phyloP scores from a whole-genome alignment of 2,329 filamentous ascomycete species.

The Cladosporium sp. region DNA sequence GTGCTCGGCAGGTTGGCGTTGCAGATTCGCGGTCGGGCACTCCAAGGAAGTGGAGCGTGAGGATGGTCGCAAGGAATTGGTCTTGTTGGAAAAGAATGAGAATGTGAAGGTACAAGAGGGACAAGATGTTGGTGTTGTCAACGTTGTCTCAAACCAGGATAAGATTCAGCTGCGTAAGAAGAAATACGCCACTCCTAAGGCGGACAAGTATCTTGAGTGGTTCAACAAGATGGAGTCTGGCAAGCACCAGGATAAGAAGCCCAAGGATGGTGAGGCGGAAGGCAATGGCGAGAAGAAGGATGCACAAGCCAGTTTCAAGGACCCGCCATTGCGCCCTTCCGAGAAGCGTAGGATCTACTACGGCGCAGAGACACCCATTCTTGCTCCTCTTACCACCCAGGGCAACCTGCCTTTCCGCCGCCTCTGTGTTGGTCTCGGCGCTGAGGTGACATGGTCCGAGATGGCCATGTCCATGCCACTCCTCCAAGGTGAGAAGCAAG shows the following conservation, averaged over 20 bases:
- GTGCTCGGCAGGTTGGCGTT: conserved; percentile 88
- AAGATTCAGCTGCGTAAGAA: conserved; percentile 74
- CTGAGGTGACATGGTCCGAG: conserved; percentile 92
- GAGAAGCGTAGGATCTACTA: conserved; percentile 95
- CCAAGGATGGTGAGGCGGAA: conserved; percentile 16
- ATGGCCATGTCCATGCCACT: conserved; percentile 93
- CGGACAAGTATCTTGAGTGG: conserved; percentile 74
- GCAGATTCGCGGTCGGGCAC: conserved; percentile 83
- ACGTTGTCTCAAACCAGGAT: conserved; percentile 62
- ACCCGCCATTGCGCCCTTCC: conserved; percentile 81
- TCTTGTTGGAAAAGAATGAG: conserved; percentile 59
- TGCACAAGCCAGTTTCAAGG: conserved; percentile 72
- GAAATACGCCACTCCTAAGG: conserved; percentile 63
- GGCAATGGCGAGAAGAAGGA: conserved; percentile 51
- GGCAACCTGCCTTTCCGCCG: conserved; percentile 93
- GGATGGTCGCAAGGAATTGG: conserved; percentile 77
- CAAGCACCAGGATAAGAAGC: conserved; percentile 21
- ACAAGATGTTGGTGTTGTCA: conserved; percentile 62
- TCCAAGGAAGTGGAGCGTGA: conserved; percentile 71
- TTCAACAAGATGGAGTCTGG: conserved; percentile 58
- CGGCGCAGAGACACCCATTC: conserved; percentile 81
- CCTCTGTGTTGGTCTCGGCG: conserved; percentile 81
- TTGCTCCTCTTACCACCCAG: conserved; percentile 95
- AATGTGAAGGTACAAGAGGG: conserved; percentile 24
- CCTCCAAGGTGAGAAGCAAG: conserved; percentile 80